A percentile compares a stretch with the other conserved stretches of the same genome.
These are phyloP conservation scores for Diplodia scrobiculata DNA, from an alignment of 2,329 filamentous ascomycete genomes.

Conservation along the genomic window DNA sequence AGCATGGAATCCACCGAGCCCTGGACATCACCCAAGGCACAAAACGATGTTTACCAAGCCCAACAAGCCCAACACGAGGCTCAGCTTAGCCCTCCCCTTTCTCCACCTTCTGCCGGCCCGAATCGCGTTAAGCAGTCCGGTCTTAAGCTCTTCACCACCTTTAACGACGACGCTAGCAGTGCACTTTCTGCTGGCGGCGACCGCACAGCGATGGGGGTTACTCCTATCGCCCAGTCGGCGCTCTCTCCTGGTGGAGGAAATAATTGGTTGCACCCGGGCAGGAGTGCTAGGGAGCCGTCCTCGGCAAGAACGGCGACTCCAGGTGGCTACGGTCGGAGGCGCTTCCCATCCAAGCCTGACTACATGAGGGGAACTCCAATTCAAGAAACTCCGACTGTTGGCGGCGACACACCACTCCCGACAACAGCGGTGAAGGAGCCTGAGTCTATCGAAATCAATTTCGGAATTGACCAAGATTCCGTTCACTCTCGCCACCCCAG, in stretches of 20 bases:
- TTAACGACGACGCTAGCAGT: constrained; percentile 60
- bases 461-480: neutral
- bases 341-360: constrained; percentile 57
- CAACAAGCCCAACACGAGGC: constrained; percentile 56
- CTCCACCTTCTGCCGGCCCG: constrained; percentile 58
- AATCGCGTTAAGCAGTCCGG: constrained; percentile 73
- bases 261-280: constrained; percentile 43
- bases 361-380: constrained; percentile 37
- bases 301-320: constrained; percentile 56
- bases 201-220: constrained; percentile 75
- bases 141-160: constrained; percentile 88
- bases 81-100: constrained; percentile 69
- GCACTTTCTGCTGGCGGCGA: constrained; percentile 67
- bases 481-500: constrained; percentile 14
- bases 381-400: constrained; percentile 22
- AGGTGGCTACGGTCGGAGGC: constrained; percentile 68
- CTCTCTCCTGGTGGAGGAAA: constrained; percentile 64
- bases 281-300: constrained; percentile 48
- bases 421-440: constrained; percentile 31
- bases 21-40: constrained; percentile 82
- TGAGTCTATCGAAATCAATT: constrained; percentile 21
- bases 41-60: constrained; percentile 60
- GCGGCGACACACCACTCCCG: constrained; percentile 19
- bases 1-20: constrained; percentile 80
- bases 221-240: constrained; percentile 74